phyloP scores from a whole-genome alignment of 768 basidiomycete species.

The Lactifluus pinguis region DNA sequence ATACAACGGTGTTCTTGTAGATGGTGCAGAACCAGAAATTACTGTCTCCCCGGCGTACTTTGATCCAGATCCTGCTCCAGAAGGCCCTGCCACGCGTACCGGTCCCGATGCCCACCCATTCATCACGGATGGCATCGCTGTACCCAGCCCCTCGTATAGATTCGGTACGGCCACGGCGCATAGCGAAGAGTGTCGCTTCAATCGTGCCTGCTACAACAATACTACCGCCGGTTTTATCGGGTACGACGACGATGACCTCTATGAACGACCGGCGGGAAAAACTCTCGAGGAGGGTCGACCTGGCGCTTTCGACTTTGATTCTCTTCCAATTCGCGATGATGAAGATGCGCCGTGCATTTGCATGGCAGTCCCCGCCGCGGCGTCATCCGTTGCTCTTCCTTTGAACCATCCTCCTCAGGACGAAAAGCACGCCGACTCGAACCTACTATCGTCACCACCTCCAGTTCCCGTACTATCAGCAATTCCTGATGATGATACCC shows the following conservation, averaged over 20 bases:
- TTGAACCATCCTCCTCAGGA: slow-evolving; percentile 1
- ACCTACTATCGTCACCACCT: not conserved
- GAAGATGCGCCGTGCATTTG: slow-evolving; percentile 16
- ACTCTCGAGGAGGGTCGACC: slow-evolving; percentile 13
- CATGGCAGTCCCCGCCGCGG: slow-evolving; percentile 10
- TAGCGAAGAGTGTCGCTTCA: slow-evolving; percentile 18
- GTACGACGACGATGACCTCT: slow-evolving; percentile 23
- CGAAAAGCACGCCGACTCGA: slow-evolving; percentile 1
- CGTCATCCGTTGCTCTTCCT: slow-evolving; percentile 20
- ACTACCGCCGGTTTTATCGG: slow-evolving; percentile 28
- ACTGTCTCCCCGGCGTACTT: slow-evolving; percentile 36
- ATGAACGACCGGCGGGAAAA: slow-evolving; percentile 7
- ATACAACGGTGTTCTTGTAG: slow-evolving; percentile 1
- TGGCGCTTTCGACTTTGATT: slow-evolving; percentile 30
- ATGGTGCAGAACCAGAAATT: slow-evolving; percentile 14
- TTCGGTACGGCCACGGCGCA: slow-evolving; percentile 13
- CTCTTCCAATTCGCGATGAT: slow-evolving; percentile 24
- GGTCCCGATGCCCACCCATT: slow-evolving; percentile 25
- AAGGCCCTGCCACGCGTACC: slow-evolving; percentile 37
- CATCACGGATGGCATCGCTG: slow-evolving; percentile 17
- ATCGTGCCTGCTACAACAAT: slow-evolving; percentile 17
- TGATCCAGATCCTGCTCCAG: slow-evolving; percentile 36
- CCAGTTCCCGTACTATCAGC: not conserved
- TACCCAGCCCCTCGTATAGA: slow-evolving; percentile 8
- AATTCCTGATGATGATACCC: not conserved